phyloP scores from a whole-genome alignment of 345 rosid species.

The Eucalyptus microcorys region DNA sequence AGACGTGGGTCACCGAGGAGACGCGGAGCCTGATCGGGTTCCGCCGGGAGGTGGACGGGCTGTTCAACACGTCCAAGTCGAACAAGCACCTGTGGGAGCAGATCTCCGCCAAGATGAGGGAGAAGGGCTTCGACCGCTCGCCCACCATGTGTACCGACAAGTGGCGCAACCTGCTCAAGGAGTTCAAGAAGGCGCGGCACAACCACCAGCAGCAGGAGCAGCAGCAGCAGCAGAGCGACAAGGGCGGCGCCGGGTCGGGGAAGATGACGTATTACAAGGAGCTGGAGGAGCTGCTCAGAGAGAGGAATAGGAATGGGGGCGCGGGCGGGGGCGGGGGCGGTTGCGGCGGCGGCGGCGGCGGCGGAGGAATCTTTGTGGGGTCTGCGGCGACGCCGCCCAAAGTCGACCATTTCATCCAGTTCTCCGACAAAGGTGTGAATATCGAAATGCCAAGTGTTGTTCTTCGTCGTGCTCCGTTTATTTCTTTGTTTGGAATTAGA shows the following conservation, averaged over 20 bases:
- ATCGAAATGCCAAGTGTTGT: neutral
- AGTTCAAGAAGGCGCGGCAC: slow-evolving; percentile 86
- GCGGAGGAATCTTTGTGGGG: neutral
- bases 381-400: slow-evolving; percentile 17
- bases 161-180: slow-evolving; percentile 98
- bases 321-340: neutral
- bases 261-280: slow-evolving; percentile 93
- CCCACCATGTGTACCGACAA: slow-evolving; percentile 99
- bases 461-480: neutral
- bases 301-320: slow-evolving; percentile 51
- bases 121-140: slow-evolving; percentile 91
- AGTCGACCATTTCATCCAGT: slow-evolving; percentile 81
- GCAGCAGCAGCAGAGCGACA: neutral
- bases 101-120: slow-evolving; percentile 84
- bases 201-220: neutral
- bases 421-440: slow-evolving; percentile 67
- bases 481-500: neutral
- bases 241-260: slow-evolving; percentile 53
- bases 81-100: slow-evolving; percentile 97
- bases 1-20: slow-evolving; percentile 98
- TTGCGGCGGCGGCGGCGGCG: neutral
- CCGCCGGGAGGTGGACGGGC: slow-evolving; percentile 78
- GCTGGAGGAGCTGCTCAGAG: slow-evolving; percentile 88
- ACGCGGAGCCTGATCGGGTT: slow-evolving; percentile 70
- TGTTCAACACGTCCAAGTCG: slow-evolving; percentile 93